These are phyloP conservation scores for Colletotrichum zoysiae DNA, from an alignment of 2,329 filamentous ascomycete genomes.

Conservation along the genomic window DNA sequence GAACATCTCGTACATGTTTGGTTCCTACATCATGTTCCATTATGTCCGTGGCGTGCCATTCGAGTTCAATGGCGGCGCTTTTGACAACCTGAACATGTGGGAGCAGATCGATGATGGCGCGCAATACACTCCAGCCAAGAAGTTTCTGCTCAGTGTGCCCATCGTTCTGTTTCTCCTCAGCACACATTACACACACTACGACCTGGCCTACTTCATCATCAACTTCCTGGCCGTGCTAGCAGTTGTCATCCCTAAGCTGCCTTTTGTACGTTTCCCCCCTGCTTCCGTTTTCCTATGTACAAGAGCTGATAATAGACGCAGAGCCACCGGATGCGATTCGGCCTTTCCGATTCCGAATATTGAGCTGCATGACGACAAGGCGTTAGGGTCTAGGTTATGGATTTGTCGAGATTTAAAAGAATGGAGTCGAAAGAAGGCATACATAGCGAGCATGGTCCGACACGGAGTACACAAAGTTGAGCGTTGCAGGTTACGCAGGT, in stretches of 20 bases:
- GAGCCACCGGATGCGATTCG: conserved; percentile 84
- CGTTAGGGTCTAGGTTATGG: conserved; percentile 35
- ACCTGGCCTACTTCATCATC: conserved; percentile 95
- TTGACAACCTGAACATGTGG: conserved; percentile 99
- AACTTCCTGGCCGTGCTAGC: conserved; percentile 93
- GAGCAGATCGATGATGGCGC: conserved; percentile 99
- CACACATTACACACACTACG: conserved; percentile 99
- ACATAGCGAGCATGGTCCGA: conserved; percentile 41
- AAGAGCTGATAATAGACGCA: conserved; percentile 54
- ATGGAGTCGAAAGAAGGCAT: conserved; percentile 39
- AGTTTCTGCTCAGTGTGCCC: conserved; percentile 94
- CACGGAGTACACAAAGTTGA: conserved; percentile 18
- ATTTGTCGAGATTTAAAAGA: conserved; percentile 37
- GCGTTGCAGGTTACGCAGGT: conserved; percentile 24
- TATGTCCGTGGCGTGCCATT: conserved; percentile 98
- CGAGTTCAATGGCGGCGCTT: conserved; percentile 98
- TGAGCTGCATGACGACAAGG: conserved; percentile 43
- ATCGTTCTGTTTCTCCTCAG: conserved; percentile 95
- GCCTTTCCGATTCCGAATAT: conserved; percentile 77
- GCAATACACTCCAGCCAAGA: conserved; percentile 98
- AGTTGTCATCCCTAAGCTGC: conserved; percentile 96
- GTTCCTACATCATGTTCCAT: conserved; percentile 99
- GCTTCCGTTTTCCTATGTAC: conserved; percentile 22
- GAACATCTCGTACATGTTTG: conserved; percentile 99
- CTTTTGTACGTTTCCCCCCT: conserved; percentile 76